Conservation (phyloP, 805 yeast species). For the Saturnispora hagleri region DNA sequence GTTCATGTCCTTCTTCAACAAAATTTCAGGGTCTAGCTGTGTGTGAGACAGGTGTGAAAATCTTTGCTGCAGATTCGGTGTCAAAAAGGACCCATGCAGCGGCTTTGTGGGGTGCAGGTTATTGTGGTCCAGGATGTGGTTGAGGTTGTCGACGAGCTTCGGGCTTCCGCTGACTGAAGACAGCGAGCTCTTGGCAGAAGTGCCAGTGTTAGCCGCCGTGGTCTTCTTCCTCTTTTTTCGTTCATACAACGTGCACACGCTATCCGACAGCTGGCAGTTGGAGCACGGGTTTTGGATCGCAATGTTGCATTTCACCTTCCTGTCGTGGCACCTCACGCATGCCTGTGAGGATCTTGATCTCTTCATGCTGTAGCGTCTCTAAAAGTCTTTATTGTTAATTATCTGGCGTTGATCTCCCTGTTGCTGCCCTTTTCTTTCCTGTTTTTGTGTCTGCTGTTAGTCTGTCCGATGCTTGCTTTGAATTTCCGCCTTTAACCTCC, state of each 20-base stretch:
- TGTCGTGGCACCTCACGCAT: conserved; percentile 61
- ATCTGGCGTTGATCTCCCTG: too few relatives aligned
- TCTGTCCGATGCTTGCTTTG: too few relatives aligned
- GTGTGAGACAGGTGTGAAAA: conserved; percentile 20
- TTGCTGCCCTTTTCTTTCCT: too few relatives aligned
- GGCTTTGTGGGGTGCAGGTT: not conserved
- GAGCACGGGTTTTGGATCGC: conserved; percentile 39
- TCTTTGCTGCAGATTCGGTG: conserved; percentile 18
- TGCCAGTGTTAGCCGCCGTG: not conserved
- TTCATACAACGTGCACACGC: conserved; percentile 53
- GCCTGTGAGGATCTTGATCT: conserved; percentile 61
- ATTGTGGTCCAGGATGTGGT: not conserved
- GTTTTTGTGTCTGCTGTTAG: too few relatives aligned
- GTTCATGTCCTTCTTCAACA: conserved; percentile 17
- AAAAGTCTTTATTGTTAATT: not conserved
- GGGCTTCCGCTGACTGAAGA: not conserved
- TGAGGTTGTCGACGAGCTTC: not conserved
- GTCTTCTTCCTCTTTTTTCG: conserved; percentile 28
- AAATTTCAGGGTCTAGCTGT: conserved; percentile 17
- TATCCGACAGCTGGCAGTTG: conserved; percentile 59
- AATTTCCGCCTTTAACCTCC: too few relatives aligned
- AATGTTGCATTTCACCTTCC: conserved; percentile 72
- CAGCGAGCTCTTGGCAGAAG: not conserved
- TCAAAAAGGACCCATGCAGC: conserved; percentile 7
- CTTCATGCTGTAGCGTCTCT: conserved; percentile 19